phyloP scores from a whole-genome alignment of 768 basidiomycete species.

The Naematelia encephala region DNA sequence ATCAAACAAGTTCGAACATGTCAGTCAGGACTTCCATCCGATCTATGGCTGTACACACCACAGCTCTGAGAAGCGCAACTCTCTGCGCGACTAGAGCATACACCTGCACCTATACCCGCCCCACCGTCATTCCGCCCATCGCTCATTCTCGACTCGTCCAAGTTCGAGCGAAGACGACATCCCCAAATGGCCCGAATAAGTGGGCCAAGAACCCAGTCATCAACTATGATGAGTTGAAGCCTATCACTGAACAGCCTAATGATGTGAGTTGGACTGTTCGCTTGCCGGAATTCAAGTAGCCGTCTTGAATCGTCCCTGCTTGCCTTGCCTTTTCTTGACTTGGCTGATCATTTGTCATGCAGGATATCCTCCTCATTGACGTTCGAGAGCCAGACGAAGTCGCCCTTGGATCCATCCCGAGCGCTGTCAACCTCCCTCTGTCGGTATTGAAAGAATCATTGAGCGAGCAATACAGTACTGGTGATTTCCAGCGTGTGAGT shows the following conservation, averaged over 20 bases:
- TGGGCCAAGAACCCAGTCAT: conserved; percentile 69
- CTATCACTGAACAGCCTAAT: conserved; percentile 67
- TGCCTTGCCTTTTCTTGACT: neutral
- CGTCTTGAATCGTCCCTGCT: no score
- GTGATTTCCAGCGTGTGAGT: conserved; percentile 46
- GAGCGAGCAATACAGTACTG: conserved; percentile 53
- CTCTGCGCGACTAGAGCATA: conserved; percentile 1
- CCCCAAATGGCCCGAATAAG: neutral
- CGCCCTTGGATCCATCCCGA: conserved; percentile 86
- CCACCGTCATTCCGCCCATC: conserved; percentile 8
- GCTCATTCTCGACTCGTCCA: conserved; percentile 9
- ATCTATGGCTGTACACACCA: neutral
- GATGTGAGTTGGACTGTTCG: conserved; percentile 52
- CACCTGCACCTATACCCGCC: conserved; percentile 2
- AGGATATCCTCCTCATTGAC: conserved; percentile 49
- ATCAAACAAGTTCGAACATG: no score
- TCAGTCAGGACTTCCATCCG: neutral
- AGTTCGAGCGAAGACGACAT: conserved; percentile 13
- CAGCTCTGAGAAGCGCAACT: neutral
- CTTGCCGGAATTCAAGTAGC: no score
- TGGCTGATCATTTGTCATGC: conserved; percentile 3
- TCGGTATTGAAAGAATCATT: conserved; percentile 69
- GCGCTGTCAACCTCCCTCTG: conserved; percentile 83
- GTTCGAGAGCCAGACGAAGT: conserved; percentile 94
- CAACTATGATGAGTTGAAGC: conserved; percentile 76